These are phyloP conservation scores for Penicillium sp. DNA, from an alignment of 2,329 filamentous ascomycete genomes.

Conservation along the genomic window DNA sequence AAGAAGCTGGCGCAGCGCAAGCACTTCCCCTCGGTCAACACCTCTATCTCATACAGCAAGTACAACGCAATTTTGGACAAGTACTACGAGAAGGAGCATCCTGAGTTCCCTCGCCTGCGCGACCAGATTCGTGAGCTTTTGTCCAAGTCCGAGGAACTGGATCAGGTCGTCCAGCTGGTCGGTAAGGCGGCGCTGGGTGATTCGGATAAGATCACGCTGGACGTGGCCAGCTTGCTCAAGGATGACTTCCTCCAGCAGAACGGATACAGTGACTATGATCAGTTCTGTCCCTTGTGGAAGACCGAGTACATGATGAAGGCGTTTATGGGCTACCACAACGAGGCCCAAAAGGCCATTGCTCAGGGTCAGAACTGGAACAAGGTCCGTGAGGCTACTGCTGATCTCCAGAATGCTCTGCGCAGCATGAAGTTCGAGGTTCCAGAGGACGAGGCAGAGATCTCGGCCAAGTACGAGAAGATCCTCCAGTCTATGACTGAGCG, in stretches of 20 bases:
- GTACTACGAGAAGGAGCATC: slow-evolving; percentile 89
- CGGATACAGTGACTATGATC: slow-evolving; percentile 97
- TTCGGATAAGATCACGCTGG: slow-evolving; percentile 95
- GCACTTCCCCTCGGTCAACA: slow-evolving; percentile 99
- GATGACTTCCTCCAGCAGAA: slow-evolving; percentile 99
- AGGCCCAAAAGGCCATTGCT: slow-evolving; percentile 89
- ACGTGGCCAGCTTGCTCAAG: slow-evolving; percentile 87
- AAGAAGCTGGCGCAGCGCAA: slow-evolving; percentile 99
- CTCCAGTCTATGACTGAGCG: slow-evolving; percentile 93
- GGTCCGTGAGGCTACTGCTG: slow-evolving; percentile 83
- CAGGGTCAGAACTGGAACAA: slow-evolving; percentile 91
- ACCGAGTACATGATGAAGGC: slow-evolving; percentile 99
- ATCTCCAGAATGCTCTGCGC: slow-evolving; percentile 79
- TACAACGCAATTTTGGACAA: slow-evolving; percentile 86
- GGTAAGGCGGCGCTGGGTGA: slow-evolving; percentile 96
- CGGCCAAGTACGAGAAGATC: slow-evolving; percentile 92
- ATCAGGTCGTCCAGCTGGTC: slow-evolving; percentile 97
- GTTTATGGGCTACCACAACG: slow-evolving; percentile 97
- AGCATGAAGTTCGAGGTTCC: slow-evolving; percentile 98
- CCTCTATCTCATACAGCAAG: slow-evolving; percentile 90
- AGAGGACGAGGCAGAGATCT: slow-evolving; percentile 72
- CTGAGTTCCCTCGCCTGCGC: slow-evolving; percentile 88
- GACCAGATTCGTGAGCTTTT: slow-evolving; percentile 92
- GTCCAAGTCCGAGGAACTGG: slow-evolving; percentile 91
- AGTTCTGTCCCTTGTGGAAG: slow-evolving; percentile 99